Conservation (phyloP, 208 protist species). For the Trypanosoma brucei region DNA sequence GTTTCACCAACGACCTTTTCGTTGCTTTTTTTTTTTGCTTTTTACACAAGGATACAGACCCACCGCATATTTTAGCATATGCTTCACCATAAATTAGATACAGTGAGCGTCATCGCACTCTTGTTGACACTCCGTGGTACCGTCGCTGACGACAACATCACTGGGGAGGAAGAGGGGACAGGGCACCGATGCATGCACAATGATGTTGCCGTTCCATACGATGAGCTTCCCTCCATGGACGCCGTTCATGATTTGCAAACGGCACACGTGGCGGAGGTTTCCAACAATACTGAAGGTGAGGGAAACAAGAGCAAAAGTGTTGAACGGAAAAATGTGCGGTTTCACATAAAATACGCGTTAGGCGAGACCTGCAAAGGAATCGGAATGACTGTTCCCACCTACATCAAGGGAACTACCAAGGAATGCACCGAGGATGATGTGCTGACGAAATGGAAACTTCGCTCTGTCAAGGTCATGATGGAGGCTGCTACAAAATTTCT, state of each 20-base stretch:
- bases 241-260: background rate
- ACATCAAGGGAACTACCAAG: slow-evolving; percentile 9
- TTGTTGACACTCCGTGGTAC: background rate
- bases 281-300: background rate
- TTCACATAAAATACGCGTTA: slow-evolving; percentile 21
- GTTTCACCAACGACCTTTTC: background rate
- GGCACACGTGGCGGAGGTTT: background rate
- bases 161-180: background rate
- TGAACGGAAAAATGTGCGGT: slow-evolving; percentile 18
- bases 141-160: background rate
- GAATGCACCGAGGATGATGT: slow-evolving; percentile 31
- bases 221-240: slow-evolving; percentile 1
- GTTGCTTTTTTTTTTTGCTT: slow-evolving; percentile 13
- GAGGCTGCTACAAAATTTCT: slow-evolving; percentile 22
- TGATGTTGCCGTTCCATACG: slow-evolving; percentile 1
- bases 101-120: background rate
- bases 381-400: slow-evolving; percentile 18
- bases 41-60: slow-evolving; percentile 4
- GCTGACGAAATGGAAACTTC: slow-evolving; percentile 27
- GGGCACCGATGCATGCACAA: background rate
- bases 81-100: too few relatives aligned
- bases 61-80: background rate
- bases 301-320: background rate
- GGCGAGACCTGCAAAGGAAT: slow-evolving; percentile 20
- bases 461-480: slow-evolving; percentile 13